Evolutionary conservation across 179 eudicot species (phyloP).

Genomic region (Silene vulgaris): DNA sequence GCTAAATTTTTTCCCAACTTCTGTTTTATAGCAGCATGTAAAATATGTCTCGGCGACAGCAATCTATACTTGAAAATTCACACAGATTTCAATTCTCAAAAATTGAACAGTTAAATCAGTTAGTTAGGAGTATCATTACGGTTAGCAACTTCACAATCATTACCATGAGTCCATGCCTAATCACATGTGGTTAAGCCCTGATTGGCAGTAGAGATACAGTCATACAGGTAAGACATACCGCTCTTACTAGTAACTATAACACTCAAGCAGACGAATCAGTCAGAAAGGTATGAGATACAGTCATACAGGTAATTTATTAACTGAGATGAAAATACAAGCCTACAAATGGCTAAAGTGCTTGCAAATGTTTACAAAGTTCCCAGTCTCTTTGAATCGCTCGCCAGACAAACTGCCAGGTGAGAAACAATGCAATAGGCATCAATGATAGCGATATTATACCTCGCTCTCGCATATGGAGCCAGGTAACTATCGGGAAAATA

Average conservation of each 20-base stretch:
- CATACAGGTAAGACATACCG: too few species aligned
- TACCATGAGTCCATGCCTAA: too few species aligned
- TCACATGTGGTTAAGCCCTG: too few species aligned
- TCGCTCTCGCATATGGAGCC: background rate
- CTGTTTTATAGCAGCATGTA: too few species aligned
- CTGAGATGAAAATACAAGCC: background rate
- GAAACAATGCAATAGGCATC: constrained; percentile 11
- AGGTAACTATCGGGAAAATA: background rate
- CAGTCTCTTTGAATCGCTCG: background rate
- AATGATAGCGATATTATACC: background rate
- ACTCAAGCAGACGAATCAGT: background rate
- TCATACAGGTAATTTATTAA: background rate
- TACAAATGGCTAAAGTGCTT: background rate
- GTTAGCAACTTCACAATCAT: too few species aligned
- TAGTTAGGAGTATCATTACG: too few species aligned
- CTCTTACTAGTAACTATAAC: background rate
- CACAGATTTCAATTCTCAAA: too few species aligned
- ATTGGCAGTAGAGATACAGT: too few species aligned
- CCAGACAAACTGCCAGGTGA: background rate
- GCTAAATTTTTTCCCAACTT: too few species aligned
- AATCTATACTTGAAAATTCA: too few species aligned
- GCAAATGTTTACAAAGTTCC: constrained; percentile 5
- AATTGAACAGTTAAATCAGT: too few species aligned
- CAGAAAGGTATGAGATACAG: background rate
- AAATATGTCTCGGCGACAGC: too few species aligned